Base-by-base conservation (phyloP, 169 alveolate genomes). In the Plasmodium knowlesi region DNA sequence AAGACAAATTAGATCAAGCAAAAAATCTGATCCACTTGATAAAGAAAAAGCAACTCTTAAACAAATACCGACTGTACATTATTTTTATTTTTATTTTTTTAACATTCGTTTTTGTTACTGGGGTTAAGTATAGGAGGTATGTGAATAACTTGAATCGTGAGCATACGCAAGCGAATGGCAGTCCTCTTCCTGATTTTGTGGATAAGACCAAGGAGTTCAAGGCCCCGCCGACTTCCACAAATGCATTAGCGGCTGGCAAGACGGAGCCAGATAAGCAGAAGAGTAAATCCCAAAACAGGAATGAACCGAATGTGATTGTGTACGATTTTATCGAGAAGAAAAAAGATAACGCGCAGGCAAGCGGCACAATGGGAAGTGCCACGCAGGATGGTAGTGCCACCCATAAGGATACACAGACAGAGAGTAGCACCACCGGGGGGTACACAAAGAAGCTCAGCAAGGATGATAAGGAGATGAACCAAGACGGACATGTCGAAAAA, bases 31-130 rank as follows among this genome's bases (percentile, higher is more conserved):
- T 88, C 25, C 61, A 88, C 39, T 39, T 43, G 32, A 54, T 88
- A 78, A 88, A 88, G 67, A 76, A 88, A 25, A 88, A 88, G 14
- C 83, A 88, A 10, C 25, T 88, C 19, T 88, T 88, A 54, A 88
- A 88, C 57, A 88, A 88, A 32, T 88, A 88, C 82, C 79, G 93
- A 50, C 78, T 88, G 43, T 88, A 88, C 34, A 88, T 88, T 9
- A 88, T 88, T 19, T 88, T 39, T 46, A 0, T 88, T 32, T 78
- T 88, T 32, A 88, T 88, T 1, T 34, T 88, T n/a, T 74, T 88
- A 76, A 88, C 93, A 14, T 88, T 88, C 46, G 50, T 70, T 25
- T 57, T 88, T 34, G 71, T 88, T 12, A 50, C 53, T 41, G 67
- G 50, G 28, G 39, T 88, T 34, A 88, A 88, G 81, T 88, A 88